Percentiles rank a stretch among this genome's conserved stretches.
Conservation (phyloP, 106 monocot species). For the Dioscorea zingiberensis region DNA sequence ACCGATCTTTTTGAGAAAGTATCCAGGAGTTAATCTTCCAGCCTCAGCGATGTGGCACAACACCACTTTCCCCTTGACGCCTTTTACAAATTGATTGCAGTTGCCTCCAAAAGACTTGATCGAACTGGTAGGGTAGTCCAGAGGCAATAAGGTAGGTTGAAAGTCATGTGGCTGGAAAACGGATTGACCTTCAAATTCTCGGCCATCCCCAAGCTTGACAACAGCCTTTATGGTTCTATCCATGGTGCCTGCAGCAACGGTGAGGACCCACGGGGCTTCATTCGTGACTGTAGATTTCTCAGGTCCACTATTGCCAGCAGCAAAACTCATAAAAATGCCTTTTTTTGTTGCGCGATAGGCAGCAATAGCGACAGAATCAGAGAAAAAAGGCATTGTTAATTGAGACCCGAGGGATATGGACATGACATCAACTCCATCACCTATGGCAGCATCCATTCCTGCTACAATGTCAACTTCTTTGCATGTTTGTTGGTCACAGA, state of each 20-base stretch:
- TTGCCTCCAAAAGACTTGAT: neutral
- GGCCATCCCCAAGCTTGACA: conserved; percentile 21
- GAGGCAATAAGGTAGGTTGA: neutral
- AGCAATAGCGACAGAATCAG: no score
- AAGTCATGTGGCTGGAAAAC: conserved; percentile 28
- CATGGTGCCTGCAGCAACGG: conserved; percentile 36
- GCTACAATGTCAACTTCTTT: no score
- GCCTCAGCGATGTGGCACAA: neutral
- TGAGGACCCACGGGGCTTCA: conserved; percentile 36
- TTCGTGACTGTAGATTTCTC: neutral
- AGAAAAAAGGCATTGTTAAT: no score
- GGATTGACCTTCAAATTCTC: conserved; percentile 10
- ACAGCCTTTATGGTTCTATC: conserved; percentile 19
- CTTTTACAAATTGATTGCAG: no score
- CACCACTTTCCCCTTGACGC: conserved; percentile 5
- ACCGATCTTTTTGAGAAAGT: neutral
- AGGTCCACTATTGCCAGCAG: conserved; percentile 12
- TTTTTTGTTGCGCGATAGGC: conserved; percentile 3
- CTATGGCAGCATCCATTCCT: no score
- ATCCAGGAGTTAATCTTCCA: neutral
- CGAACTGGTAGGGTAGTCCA: neutral
- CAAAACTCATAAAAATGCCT: conserved; percentile 18
- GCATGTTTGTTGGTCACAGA: no score
- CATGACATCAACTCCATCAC: no score
- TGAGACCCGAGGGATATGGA: no score